Conservation (phyloP, 2,329 filamentous ascomycete genomes). For the Arthrobotrys sphaeroides region DNA sequence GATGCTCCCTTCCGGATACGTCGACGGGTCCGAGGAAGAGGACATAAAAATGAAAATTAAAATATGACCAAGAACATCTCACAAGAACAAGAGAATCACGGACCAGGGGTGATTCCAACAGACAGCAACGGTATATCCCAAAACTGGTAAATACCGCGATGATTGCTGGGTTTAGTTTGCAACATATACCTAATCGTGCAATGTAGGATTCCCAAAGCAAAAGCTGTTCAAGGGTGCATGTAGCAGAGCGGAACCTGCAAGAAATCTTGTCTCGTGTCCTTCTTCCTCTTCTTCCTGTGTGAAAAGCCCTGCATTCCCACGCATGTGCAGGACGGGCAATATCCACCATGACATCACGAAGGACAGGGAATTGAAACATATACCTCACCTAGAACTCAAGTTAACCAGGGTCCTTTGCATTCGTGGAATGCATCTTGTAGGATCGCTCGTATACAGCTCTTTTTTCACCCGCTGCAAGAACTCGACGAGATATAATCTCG, state of each 20-base stretch:
- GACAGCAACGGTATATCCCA: neutral
- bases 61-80: neutral
- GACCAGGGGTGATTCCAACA: neutral
- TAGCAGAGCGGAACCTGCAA: slow-evolving; percentile 6
- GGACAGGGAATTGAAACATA: slow-evolving; percentile 8
- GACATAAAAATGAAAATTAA: neutral
- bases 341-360: slow-evolving; percentile 49
- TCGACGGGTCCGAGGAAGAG: neutral
- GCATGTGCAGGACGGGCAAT: slow-evolving; percentile 43
- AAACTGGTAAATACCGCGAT: slow-evolving; percentile 52
- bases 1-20: slow-evolving; percentile 1
- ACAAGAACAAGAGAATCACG: neutral
- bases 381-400: neutral
- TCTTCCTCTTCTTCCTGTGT: neutral
- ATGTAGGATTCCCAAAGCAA: slow-evolving; percentile 7
- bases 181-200: too few species aligned
- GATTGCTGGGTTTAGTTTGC: slow-evolving; percentile 8
- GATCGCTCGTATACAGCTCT: neutral
- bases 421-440: neutral
- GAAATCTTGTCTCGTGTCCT: slow-evolving; percentile 10
- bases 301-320: slow-evolving; percentile 17
- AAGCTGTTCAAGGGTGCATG: neutral
- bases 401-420: neutral
- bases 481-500: neutral
- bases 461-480: neutral